These are phyloP conservation scores for Calonectria montana DNA, from an alignment of 2,329 filamentous ascomycete species.

Conservation along the genomic window DNA sequence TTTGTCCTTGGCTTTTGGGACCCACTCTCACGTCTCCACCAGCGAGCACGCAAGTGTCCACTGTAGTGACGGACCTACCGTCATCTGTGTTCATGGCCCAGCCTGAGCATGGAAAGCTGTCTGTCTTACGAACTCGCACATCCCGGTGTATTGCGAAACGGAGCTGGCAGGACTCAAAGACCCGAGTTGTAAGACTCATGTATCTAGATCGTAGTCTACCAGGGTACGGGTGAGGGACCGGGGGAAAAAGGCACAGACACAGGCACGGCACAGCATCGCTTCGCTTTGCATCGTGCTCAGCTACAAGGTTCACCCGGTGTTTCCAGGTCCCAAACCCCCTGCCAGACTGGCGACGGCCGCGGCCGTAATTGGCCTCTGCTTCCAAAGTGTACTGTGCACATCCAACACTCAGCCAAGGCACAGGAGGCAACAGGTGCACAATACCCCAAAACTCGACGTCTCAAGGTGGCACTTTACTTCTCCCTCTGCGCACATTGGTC, in stretches of 20 bases:
- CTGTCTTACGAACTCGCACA: conserved; percentile 18
- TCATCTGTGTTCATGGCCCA: conserved; percentile 23
- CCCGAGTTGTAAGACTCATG: background rate
- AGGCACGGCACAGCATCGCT: conserved; percentile 9
- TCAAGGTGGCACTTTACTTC: background rate
- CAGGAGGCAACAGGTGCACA: background rate
- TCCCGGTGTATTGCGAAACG: conserved; percentile 5
- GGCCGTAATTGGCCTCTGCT: background rate
- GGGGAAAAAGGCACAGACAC: background rate
- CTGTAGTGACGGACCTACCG: conserved; percentile 16
- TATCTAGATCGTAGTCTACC: background rate
- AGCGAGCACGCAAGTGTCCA: conserved; percentile 13
- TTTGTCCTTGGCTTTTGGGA: conserved; percentile 8
- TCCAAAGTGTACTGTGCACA: conserved; percentile 4
- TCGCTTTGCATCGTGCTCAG: conserved; percentile 12
- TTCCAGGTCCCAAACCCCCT: conserved; percentile 12
- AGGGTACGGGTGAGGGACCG: conserved; percentile 1
- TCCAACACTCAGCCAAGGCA: background rate
- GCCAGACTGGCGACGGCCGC: background rate
- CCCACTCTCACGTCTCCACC: conserved; percentile 10
- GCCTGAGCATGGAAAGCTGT: conserved; percentile 16
- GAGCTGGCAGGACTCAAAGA: background rate
- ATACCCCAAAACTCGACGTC: background rate
- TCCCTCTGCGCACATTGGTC: background rate
- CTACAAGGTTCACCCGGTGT: conserved; percentile 3